phyloP scores from a whole-genome alignment of 2,329 filamentous ascomycete species.

The Waltergamsia citrina region DNA sequence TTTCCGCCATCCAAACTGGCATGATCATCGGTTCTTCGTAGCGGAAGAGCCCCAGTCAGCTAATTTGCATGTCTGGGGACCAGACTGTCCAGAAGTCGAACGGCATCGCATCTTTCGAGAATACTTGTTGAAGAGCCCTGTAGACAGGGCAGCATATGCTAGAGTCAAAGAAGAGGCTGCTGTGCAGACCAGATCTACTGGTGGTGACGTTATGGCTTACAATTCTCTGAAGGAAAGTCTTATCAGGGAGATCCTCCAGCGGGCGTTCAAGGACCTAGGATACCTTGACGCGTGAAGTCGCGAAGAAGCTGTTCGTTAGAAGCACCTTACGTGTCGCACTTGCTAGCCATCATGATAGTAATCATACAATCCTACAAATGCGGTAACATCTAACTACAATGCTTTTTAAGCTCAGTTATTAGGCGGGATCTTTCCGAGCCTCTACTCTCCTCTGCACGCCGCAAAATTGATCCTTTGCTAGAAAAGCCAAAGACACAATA shows the following conservation, averaged over 20 bases:
- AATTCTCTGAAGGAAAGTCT: conserved; percentile 29
- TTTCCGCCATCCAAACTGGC: conserved; percentile 33
- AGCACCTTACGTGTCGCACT: no score
- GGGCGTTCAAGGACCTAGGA: conserved; percentile 14
- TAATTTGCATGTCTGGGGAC: conserved; percentile 40
- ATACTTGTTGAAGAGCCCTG: conserved; percentile 26
- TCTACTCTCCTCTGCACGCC: no score
- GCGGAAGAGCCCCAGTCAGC: conserved; percentile 20
- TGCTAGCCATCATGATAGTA: no score
- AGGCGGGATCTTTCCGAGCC: no score
- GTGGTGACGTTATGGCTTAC: conserved; percentile 25
- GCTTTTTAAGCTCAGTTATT: no score
- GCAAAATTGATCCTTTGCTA: conserved; percentile 3
- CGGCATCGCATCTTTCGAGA: conserved; percentile 34
- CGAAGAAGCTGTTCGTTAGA: no score
- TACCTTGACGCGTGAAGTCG: no score
- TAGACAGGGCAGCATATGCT: conserved; percentile 29
- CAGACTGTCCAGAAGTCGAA: conserved; percentile 27
- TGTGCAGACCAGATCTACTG: conserved; percentile 14
- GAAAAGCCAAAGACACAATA: conserved; percentile 6
- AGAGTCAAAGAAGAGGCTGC: conserved; percentile 21
- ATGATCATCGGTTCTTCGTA: conserved; percentile 37
- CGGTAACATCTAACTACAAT: no score
- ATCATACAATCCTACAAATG: no score
- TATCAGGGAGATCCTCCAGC: conserved; percentile 25